Conservation (phyloP, 441 rosid genomes). For the Geranium incanum region DNA sequence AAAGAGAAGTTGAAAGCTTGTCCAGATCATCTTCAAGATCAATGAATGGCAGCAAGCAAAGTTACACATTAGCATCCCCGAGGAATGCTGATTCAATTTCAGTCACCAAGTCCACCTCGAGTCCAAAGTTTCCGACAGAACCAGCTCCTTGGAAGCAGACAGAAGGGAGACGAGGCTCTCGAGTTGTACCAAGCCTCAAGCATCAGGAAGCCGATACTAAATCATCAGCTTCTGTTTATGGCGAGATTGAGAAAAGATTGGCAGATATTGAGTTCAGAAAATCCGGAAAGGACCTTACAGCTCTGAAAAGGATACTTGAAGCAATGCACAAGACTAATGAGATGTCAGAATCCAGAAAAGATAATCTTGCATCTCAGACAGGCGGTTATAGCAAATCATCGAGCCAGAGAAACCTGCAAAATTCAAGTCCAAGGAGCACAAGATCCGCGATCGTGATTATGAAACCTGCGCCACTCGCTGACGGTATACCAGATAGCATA, state of each 20-base stretch:
- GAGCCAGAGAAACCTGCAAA: slow-evolving; percentile 16
- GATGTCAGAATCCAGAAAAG: slow-evolving; percentile 23
- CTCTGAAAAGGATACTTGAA: slow-evolving; percentile 81
- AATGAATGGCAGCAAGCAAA: slow-evolving; percentile 32
- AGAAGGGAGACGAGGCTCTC: slow-evolving; percentile 38
- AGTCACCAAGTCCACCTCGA: slow-evolving; percentile 37
- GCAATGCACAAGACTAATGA: slow-evolving; percentile 56
- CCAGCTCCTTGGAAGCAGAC: slow-evolving; percentile 63
- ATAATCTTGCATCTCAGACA: slow-evolving; percentile 28
- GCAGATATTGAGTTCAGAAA: slow-evolving; percentile 67
- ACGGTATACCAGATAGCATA: slow-evolving; percentile 29
- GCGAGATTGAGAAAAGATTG: slow-evolving; percentile 75
- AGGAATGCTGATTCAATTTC: slow-evolving; percentile 40
- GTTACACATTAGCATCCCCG: slow-evolving; percentile 19
- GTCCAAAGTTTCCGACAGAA: slow-evolving; percentile 49
- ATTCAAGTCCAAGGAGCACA: neutral
- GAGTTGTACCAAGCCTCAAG: slow-evolving; percentile 33
- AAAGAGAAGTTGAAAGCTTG: slow-evolving; percentile 19
- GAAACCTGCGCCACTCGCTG: slow-evolving; percentile 43
- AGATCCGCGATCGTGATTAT: slow-evolving; percentile 47
- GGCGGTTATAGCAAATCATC: slow-evolving; percentile 19
- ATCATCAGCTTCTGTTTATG: slow-evolving; percentile 49
- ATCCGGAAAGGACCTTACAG: slow-evolving; percentile 82
- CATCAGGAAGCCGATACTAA: slow-evolving; percentile 26
- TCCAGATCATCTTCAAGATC: too few species aligned